Evolutionary conservation across 768 basidiomycete genomes (phyloP).

Genomic region (Austroboletus eburneus): DNA sequence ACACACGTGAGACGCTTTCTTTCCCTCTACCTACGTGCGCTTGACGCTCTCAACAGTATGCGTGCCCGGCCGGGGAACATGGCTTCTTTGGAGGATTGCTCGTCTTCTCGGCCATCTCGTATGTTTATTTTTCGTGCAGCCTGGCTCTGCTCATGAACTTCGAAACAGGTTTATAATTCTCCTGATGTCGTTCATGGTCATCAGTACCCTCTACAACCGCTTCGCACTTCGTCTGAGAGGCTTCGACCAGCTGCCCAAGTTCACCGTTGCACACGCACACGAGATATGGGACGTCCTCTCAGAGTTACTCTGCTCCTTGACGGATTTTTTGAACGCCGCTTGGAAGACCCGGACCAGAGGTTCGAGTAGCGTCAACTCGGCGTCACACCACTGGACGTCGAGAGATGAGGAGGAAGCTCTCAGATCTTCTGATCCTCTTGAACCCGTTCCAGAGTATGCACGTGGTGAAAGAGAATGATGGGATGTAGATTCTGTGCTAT

Average conservation of each 20-base stretch:
- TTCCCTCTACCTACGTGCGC: not conserved
- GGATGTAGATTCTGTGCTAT: not conserved
- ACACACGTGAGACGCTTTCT: constrained; percentile 59
- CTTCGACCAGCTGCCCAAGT: constrained; percentile 68
- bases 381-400: constrained; percentile 31
- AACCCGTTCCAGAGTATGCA: constrained; percentile 4
- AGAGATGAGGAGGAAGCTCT: constrained; percentile 30
- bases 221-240: constrained; percentile 70
- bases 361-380: constrained; percentile 12
- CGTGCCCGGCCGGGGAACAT: constrained; percentile 65
- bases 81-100: constrained; percentile 49
- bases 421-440: constrained; percentile 22
- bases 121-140: constrained; percentile 25
- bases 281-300: constrained; percentile 22
- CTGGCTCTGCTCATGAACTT: not conserved
- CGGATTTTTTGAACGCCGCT: constrained; percentile 9
- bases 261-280: constrained; percentile 32
- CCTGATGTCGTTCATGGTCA: constrained; percentile 59
- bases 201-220: constrained; percentile 74
- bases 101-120: constrained; percentile 57
- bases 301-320: constrained; percentile 15
- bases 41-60: constrained; percentile 41
- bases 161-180: constrained; percentile 48
- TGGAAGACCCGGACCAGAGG: constrained; percentile 17
- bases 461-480: not conserved